phyloP scores from a whole-genome alignment of 1,139 yeast genomes.

The Scheffersomyces quercinus region DNA sequence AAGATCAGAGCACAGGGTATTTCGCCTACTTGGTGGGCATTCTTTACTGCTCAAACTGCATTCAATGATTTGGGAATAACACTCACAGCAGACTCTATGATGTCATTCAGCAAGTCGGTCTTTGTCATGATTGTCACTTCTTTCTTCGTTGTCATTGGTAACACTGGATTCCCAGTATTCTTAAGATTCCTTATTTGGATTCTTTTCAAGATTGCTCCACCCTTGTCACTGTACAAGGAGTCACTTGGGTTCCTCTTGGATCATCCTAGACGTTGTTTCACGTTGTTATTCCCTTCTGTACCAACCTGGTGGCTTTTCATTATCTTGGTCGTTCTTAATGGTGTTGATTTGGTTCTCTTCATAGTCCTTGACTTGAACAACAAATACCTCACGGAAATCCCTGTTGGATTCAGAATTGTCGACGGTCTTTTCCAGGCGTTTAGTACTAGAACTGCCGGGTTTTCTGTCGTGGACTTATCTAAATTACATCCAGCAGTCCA shows the following conservation, averaged over 20 bases:
- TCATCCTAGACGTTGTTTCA: conserved; percentile 96
- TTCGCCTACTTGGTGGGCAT: conserved; percentile 88
- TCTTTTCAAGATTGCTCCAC: conserved; percentile 65
- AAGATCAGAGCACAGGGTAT: conserved; percentile 56
- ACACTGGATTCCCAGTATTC: conserved; percentile 88
- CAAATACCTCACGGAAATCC: conserved; percentile 45
- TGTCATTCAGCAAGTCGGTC: conserved; percentile 58
- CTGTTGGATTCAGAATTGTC: conserved; percentile 68
- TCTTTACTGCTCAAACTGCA: conserved; percentile 74
- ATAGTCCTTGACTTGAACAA: conserved; percentile 72
- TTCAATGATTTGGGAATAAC: conserved; percentile 87
- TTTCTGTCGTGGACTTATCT: conserved; percentile 68
- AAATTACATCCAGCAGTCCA: conserved; percentile 85
- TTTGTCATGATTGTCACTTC: conserved; percentile 64
- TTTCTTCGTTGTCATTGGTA: conserved; percentile 81
- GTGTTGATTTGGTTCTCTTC: conserved; percentile 76
- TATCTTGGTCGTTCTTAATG: conserved; percentile 70
- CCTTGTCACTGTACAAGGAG: conserved; percentile 65
- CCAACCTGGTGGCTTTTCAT: conserved; percentile 95
- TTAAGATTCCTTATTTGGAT: conserved; percentile 82
- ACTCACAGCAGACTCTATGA: conserved; percentile 77
- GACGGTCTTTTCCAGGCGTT: conserved; percentile 90
- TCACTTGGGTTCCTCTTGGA: conserved; percentile 84
- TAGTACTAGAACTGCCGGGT: conserved; percentile 93
- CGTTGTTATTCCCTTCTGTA: conserved; percentile 82